A percentile compares a stretch with the other conserved stretches of the same genome.
phyloP scores from a whole-genome alignment of 768 basidiomycete genomes.

The Boletus rufocinnamomeus region DNA sequence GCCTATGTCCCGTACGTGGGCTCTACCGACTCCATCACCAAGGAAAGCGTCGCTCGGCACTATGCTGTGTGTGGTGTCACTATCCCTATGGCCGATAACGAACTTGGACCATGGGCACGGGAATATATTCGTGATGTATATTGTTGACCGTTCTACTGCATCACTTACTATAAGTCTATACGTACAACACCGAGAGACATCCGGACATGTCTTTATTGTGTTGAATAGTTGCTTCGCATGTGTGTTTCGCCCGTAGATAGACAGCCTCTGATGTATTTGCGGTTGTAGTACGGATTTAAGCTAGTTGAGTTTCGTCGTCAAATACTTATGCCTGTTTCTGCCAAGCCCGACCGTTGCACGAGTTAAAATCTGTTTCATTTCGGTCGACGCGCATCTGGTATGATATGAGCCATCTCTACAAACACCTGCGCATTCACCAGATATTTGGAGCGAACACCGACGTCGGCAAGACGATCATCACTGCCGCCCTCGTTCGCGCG shows the following conservation, averaged over 20 bases:
- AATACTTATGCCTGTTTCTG: not conserved
- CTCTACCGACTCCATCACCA: slow-evolving; percentile 30
- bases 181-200: slow-evolving; percentile 22
- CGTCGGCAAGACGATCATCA: slow-evolving; percentile 92
- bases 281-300: slow-evolving; percentile 25
- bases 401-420: slow-evolving; percentile 81
- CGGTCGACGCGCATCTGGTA: not conserved
- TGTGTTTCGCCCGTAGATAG: slow-evolving; percentile 6
- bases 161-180: slow-evolving; percentile 16
- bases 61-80: slow-evolving; percentile 46
- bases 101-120: slow-evolving; percentile 43
- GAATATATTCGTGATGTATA: slow-evolving; percentile 36
- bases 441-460: slow-evolving; percentile 96
- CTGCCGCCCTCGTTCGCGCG: slow-evolving; percentile 79
- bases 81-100: slow-evolving; percentile 35
- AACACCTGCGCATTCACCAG: slow-evolving; percentile 83
- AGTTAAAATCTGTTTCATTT: not conserved
- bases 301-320: not conserved
- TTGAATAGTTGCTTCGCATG: slow-evolving; percentile 11
- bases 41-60: slow-evolving; percentile 41
- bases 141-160: slow-evolving; percentile 22
- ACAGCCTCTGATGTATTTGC: slow-evolving; percentile 7
- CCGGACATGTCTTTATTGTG: slow-evolving; percentile 31
- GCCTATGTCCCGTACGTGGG: slow-evolving; percentile 36
- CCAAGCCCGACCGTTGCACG: not conserved